Conservation (phyloP, 1,284 basidiomycete genomes). For the Ustilago cynodontis region DNA sequence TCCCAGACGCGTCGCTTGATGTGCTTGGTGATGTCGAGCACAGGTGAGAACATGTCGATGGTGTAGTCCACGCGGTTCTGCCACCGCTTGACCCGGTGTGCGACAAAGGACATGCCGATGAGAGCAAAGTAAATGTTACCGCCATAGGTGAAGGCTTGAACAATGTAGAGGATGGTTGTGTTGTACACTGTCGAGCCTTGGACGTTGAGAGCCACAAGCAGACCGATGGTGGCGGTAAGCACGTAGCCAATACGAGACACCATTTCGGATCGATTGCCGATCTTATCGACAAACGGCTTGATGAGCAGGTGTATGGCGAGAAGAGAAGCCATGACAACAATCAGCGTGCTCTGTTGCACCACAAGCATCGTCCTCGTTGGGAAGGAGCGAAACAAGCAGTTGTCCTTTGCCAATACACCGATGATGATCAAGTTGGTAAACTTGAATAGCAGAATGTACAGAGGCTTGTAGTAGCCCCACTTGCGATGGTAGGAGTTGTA, state of each 20-base stretch:
- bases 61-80: constrained; percentile 81
- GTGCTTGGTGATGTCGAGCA: constrained; percentile 78
- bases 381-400: constrained; percentile 79
- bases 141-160: constrained; percentile 48
- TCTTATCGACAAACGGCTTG: constrained; percentile 79
- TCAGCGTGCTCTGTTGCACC: constrained; percentile 77
- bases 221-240: constrained; percentile 76
- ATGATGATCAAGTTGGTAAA: constrained; percentile 78
- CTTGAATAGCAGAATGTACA: constrained; percentile 74
- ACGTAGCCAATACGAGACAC: constrained; percentile 79
- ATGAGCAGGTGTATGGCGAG: constrained; percentile 73
- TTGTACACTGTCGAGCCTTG: constrained; percentile 59
- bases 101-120: constrained; percentile 48
- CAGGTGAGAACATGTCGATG: constrained; percentile 83
- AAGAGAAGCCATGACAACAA: constrained; percentile 76
- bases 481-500: constrained; percentile 75
- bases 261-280: constrained; percentile 83
- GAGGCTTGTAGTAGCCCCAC: constrained; percentile 68
- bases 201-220: constrained; percentile 71
- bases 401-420: constrained; percentile 77
- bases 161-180: constrained; percentile 60
- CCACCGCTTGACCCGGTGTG: constrained; percentile 72
- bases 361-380: constrained; percentile 74
- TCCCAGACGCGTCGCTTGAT: constrained; percentile 83
- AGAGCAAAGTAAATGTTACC: constrained; percentile 64